Evolutionary conservation across 768 basidiomycete species (phyloP).

Genomic region (Multifurca ochricompacta): DNA sequence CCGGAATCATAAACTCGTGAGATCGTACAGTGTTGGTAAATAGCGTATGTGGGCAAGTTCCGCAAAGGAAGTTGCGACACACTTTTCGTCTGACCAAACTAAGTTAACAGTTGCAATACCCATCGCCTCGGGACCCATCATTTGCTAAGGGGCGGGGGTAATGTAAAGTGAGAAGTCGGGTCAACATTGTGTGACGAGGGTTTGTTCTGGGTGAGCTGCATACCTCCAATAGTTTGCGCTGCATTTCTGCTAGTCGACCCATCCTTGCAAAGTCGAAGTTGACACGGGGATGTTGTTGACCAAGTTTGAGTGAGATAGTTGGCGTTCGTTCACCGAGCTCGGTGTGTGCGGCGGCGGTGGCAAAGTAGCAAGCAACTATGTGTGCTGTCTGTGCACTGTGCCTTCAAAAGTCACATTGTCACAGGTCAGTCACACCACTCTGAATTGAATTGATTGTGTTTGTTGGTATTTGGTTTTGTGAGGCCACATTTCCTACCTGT

Average conservation of each 20-base stretch:
- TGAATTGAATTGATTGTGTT: not conserved
- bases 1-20: not conserved
- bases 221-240: constrained; percentile 80
- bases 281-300: not conserved
- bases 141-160: no score
- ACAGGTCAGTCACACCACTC: no score
- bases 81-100: constrained; percentile 96
- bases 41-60: constrained; percentile 95
- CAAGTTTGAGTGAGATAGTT: not conserved
- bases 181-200: constrained; percentile 24
- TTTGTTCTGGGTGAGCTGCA: constrained; percentile 12
- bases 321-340: not conserved
- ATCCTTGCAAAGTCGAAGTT: constrained; percentile 36
- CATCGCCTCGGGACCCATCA: constrained; percentile 99
- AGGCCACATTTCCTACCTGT: not conserved
- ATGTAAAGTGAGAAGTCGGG: constrained; percentile 20
- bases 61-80: constrained; percentile 95
- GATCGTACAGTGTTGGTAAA: constrained; percentile 92
- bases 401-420: no score
- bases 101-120: constrained; percentile 90
- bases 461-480: constrained; percentile 11
- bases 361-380: not conserved
- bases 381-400: no score
- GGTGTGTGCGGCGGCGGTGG: not conserved
- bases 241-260: constrained; percentile 96